A percentile compares a stretch with the other conserved stretches of the same genome.
Evolutionary conservation across 257 asterid species (phyloP).

Genomic region (Nicotiana tomentosiformis): DNA sequence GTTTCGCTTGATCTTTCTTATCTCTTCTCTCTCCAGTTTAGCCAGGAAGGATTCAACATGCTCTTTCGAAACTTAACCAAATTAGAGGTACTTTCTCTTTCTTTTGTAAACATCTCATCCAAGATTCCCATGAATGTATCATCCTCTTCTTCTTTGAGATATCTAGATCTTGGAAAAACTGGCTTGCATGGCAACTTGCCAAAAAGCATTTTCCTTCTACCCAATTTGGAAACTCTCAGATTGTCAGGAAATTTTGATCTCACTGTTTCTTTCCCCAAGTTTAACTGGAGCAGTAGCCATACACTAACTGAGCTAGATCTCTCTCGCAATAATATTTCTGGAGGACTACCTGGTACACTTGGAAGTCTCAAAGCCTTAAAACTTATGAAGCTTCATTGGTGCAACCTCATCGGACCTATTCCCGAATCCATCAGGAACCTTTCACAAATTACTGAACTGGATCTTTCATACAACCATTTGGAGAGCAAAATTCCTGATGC

Average conservation of each 20-base stretch:
- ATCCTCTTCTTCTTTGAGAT: background rate
- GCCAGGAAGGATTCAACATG: background rate
- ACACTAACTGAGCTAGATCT: background rate
- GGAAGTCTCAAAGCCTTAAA: background rate
- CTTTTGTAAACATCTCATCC: accelerated
- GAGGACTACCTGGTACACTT: background rate
- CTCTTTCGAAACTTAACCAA: background rate
- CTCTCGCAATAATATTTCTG: background rate
- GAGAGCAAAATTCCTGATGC: background rate
- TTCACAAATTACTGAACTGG: background rate
- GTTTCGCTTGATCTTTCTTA: background rate
- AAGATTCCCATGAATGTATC: background rate
- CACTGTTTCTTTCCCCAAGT: background rate
- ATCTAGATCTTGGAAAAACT: background rate
- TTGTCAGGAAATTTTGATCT: accelerated
- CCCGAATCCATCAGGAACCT: background rate
- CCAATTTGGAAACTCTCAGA: background rate
- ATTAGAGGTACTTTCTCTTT: background rate
- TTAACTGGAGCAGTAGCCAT: background rate
- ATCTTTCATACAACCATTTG: background rate
- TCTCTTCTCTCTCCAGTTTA: accelerated
- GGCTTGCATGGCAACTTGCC: background rate
- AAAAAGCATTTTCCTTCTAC: background rate
- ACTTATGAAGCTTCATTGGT: background rate
- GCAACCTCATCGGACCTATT: background rate